These are phyloP conservation scores for Sophora flavescens DNA, from an alignment of 306 rosid genomes.

Conservation along the genomic window DNA sequence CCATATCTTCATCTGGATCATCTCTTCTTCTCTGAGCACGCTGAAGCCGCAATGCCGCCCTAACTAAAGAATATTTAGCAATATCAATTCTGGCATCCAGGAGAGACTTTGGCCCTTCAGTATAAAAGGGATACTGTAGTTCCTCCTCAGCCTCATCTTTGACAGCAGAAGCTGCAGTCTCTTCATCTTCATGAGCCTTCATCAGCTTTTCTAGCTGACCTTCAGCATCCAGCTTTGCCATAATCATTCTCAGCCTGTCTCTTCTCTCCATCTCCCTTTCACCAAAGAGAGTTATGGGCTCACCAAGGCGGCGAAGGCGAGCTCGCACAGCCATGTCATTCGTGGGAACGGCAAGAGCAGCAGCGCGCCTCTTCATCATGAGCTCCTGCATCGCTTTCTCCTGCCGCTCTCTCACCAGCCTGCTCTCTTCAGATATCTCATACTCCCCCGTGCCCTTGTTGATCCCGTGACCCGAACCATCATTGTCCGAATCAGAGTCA, in stretches of 20 bases:
- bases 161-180: slow-evolving; percentile 71
- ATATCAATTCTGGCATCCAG: slow-evolving; percentile 73
- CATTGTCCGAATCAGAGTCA: slow-evolving; percentile 73
- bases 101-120: slow-evolving; percentile 81
- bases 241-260: slow-evolving; percentile 81
- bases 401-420: slow-evolving; percentile 76
- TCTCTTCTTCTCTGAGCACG: slow-evolving; percentile 85
- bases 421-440: slow-evolving; percentile 90
- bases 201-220: slow-evolving; percentile 85
- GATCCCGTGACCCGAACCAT: slow-evolving; percentile 49
- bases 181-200: slow-evolving; percentile 92
- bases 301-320: slow-evolving; percentile 90
- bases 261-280: slow-evolving; percentile 97
- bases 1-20: slow-evolving; percentile 93
- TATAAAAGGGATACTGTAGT: slow-evolving; percentile 82
- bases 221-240: slow-evolving; percentile 82
- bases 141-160: slow-evolving; percentile 77
- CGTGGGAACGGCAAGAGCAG: slow-evolving; percentile 92
- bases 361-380: slow-evolving; percentile 84
- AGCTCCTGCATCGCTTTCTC: slow-evolving; percentile 86
- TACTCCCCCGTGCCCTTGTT: slow-evolving; percentile 66
- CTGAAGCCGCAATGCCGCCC: slow-evolving; percentile 75
- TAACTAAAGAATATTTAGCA: slow-evolving; percentile 72
- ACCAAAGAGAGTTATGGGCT: slow-evolving; percentile 89
- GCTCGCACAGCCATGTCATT: slow-evolving; percentile 92